These are phyloP conservation scores for Fusarium kyushuense DNA, from an alignment of 2,329 filamentous ascomycete species.

Conservation along the genomic window DNA sequence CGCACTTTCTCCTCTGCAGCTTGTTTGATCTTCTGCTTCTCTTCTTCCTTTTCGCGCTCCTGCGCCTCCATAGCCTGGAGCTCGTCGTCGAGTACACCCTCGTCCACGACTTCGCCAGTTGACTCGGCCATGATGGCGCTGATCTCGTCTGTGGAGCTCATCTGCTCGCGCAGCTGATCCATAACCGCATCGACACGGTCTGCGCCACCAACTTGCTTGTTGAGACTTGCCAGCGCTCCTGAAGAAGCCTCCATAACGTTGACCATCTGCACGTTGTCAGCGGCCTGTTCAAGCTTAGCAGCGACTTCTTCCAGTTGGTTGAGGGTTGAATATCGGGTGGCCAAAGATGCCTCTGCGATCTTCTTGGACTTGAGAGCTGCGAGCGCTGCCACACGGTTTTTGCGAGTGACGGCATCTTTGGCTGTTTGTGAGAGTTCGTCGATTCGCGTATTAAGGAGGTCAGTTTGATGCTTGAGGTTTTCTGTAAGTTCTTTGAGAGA, in stretches of 20 bases:
- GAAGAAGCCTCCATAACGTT: constrained; percentile 84
- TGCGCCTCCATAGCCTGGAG: constrained; percentile 78
- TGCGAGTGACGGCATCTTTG: constrained; percentile 75
- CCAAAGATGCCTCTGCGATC: constrained; percentile 78
- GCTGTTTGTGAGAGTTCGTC: constrained; percentile 73
- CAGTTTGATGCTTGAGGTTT: constrained; percentile 79
- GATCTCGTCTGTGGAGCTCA: constrained; percentile 85
- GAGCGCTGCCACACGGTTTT: constrained; percentile 81
- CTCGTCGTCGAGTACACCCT: constrained; percentile 88
- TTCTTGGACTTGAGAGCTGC: constrained; percentile 87
- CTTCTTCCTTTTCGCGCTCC: constrained; percentile 65
- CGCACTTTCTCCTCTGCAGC: constrained; percentile 56
- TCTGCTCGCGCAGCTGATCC: constrained; percentile 81
- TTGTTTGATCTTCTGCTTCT: constrained; percentile 60
- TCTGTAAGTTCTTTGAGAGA: constrained; percentile 83
- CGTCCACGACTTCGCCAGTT: constrained; percentile 71
- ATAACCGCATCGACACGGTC: constrained; percentile 82
- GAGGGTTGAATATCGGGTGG: constrained; percentile 78
- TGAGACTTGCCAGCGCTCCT: constrained; percentile 77
- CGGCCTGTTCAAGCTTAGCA: constrained; percentile 84
- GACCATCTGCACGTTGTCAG: constrained; percentile 85
- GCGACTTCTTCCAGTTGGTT: constrained; percentile 86
- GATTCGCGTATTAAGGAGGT: constrained; percentile 74
- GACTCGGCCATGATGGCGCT: constrained; percentile 78
- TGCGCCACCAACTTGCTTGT: constrained; percentile 80